Percentiles rank a stretch among this genome's conserved stretches.
Evolutionary conservation across 176 grass and related monocot species (phyloP).

Genomic region (Aegilops tauschii): DNA sequence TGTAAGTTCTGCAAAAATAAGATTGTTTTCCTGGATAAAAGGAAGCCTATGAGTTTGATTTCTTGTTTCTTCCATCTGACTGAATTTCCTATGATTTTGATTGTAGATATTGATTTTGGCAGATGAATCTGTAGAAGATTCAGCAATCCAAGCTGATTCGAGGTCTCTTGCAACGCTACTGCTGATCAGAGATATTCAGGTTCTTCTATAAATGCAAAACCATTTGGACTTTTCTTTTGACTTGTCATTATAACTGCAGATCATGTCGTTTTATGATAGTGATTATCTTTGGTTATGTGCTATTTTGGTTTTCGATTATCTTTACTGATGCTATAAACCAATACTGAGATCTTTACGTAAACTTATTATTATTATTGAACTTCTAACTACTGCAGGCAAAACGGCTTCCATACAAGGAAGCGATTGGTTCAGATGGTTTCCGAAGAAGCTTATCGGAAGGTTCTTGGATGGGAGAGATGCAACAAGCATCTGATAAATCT

Average conservation of each 20-base stretch:
- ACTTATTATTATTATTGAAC: neutral
- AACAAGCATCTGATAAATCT: constrained; percentile 71
- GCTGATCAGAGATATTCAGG: constrained; percentile 77
- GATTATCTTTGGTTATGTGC: neutral
- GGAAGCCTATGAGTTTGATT: neutral
- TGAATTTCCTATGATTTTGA: constrained; percentile 13
- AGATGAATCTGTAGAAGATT: constrained; percentile 75
- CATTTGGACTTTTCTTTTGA: neutral
- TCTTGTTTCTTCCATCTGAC: neutral
- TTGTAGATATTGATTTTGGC: constrained; percentile 72
- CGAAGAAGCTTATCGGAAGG: constrained; percentile 59
- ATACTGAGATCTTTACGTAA: neutral
- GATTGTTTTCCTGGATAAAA: neutral
- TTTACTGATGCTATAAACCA: neutral
- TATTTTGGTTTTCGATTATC: constrained; percentile 11
- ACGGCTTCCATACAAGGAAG: constrained; percentile 49
- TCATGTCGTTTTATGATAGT: neutral
- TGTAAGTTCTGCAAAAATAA: constrained; percentile 38
- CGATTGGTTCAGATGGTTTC: constrained; percentile 31
- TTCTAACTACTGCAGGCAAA: constrained; percentile 54
- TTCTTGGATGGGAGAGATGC: constrained; percentile 92
- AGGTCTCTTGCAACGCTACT: constrained; percentile 74
- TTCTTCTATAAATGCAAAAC: constrained; percentile 20
- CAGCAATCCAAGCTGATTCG: constrained; percentile 73
- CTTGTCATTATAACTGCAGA: neutral